Conservation (phyloP, 768 basidiomycete genomes). For the Tulasnella sp. region DNA sequence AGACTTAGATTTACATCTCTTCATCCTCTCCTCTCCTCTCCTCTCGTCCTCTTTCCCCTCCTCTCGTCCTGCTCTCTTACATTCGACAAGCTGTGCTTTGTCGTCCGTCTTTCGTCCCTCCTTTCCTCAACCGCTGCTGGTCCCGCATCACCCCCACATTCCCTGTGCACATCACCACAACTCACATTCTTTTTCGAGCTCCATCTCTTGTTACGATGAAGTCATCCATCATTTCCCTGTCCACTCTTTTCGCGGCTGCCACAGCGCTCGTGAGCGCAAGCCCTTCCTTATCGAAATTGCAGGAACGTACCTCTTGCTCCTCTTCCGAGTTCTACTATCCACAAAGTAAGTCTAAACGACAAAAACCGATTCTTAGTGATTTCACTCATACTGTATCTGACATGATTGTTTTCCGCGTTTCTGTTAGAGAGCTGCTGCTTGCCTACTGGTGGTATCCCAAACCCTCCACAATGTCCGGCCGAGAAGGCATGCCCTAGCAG, state of each 20-base stretch:
- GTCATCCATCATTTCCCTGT: conserved; percentile 6
- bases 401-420: too few species aligned
- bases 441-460: neutral
- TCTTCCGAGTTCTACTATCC: conserved; percentile 1
- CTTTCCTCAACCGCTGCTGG: too few species aligned
- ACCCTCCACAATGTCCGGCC: neutral
- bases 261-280: neutral
- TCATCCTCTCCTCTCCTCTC: too few species aligned
- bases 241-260: neutral
- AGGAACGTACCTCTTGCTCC: neutral
- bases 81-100: too few species aligned
- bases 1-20: too few species aligned
- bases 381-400: neutral
- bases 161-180: neutral
- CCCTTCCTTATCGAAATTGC: neutral
- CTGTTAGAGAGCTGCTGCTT: conserved; percentile 9
- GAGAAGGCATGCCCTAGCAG: conserved; percentile 8
- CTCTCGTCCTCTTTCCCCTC: too few species aligned
- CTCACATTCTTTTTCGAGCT: neutral
- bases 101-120: too few species aligned
- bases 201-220: neutral
- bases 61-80: too few species aligned
- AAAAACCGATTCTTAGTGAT: neutral
- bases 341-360: conserved; percentile 1
- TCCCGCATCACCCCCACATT: neutral